A percentile compares a stretch with the other conserved stretches of the same genome.
Conservation (phyloP, 805 yeast genomes). For the Ogataea wickerhamii region DNA sequence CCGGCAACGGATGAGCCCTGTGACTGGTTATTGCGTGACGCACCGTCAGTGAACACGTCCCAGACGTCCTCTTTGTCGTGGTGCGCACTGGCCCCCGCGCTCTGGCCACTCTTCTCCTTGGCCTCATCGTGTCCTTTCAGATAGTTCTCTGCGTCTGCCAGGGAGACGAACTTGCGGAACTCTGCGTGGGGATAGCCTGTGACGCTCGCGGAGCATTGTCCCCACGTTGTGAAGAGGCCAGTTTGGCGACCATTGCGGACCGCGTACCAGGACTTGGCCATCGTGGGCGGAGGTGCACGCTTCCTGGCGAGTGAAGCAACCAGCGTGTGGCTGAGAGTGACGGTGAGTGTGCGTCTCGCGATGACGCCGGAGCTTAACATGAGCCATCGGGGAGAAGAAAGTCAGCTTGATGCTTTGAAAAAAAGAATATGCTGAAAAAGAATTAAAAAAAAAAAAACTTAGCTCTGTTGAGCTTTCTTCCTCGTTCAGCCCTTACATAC, state of each 20-base stretch:
- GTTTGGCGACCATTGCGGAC: conserved; percentile 48
- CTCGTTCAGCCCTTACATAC: too few species aligned
- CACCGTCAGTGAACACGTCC: conserved; percentile 73
- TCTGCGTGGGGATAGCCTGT: conserved; percentile 53
- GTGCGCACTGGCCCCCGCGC: not conserved
- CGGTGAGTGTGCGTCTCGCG: too few species aligned
- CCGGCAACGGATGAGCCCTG: conserved; percentile 47
- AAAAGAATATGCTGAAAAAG: too few species aligned
- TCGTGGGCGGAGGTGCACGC: too few species aligned
- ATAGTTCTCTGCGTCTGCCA: conserved; percentile 48
- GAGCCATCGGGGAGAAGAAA: too few species aligned
- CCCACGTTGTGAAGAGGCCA: conserved; percentile 66
- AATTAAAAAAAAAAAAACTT: too few species aligned
- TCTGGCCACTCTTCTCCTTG: not conserved
- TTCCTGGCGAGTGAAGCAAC: too few species aligned
- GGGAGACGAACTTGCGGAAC: conserved; percentile 51
- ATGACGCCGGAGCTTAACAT: too few species aligned
- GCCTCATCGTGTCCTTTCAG: conserved; percentile 15
- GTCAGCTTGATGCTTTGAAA: too few species aligned
- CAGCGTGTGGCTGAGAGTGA: too few species aligned
- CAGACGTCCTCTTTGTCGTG: not conserved
- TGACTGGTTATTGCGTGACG: conserved; percentile 59
- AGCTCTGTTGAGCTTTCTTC: not conserved
- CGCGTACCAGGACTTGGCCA: conserved; percentile 43
- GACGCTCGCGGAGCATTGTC: conserved; percentile 48